phyloP scores from a whole-genome alignment of 768 basidiomycete species.

The Leccinum obscurum region DNA sequence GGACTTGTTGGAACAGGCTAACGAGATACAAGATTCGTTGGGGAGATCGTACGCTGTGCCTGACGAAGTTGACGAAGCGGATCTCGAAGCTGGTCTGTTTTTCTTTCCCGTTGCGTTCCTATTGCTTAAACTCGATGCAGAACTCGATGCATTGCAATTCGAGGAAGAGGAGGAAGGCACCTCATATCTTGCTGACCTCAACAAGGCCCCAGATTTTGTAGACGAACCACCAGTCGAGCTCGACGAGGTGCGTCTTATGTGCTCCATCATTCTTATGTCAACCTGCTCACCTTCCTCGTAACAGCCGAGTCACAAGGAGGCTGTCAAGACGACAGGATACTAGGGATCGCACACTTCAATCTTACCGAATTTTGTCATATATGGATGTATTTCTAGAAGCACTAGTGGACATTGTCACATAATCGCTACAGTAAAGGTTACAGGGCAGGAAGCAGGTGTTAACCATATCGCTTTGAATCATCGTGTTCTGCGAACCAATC shows the following conservation, averaged over 20 bases:
- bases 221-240: constrained; percentile 82
- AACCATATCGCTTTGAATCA: constrained; percentile 65
- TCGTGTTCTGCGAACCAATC: constrained; percentile 76
- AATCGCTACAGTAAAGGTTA: neutral
- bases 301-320: constrained; percentile 52
- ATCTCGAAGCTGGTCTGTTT: constrained; percentile 86
- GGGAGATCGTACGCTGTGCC: constrained; percentile 95
- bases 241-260: constrained; percentile 48
- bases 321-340: constrained; percentile 51
- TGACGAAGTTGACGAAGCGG: constrained; percentile 96
- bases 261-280: neutral
- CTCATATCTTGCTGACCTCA: constrained; percentile 84
- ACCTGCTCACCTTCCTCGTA: constrained; percentile 4
- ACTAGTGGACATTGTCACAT: constrained; percentile 1
- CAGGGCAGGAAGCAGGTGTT: constrained; percentile 16
- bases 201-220: constrained; percentile 88
- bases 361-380: constrained; percentile 6
- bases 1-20: constrained; percentile 93
- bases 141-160: constrained; percentile 90
- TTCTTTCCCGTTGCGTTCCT: neutral
- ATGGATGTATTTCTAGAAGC: constrained; percentile 18
- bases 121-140: constrained; percentile 41
- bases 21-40: constrained; percentile 95
- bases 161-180: constrained; percentile 91
- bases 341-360: neutral